Base-by-base conservation (phyloP, 306 rosid genomes). In the Parietaria judaica region DNA sequence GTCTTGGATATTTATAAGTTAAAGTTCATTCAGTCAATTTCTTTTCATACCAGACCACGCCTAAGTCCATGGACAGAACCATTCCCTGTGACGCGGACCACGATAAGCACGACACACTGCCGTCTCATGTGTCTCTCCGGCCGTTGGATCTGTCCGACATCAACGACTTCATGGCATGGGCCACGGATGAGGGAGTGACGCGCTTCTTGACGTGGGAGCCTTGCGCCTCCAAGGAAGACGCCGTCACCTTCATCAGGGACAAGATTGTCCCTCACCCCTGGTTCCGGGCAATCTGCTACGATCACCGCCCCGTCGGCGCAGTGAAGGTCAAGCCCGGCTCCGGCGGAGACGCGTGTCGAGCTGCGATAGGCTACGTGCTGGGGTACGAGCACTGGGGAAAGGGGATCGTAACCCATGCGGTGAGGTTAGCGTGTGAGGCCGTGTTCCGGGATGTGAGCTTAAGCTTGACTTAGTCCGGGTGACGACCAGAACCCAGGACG, bases 91-190 rank as follows among this genome's bases (percentile, higher is more conserved):
- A 23, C 31, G 1, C 31, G 31, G 31, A 23, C 31, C 31, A 23
- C 31, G 31, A 23, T 23, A 23, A 23, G 1, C 31, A 3, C 50
- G 50, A 13, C 50, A 46, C 13, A 8, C 8, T 1, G 11, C 50
- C 50, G 13, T 46, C 50, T 13, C 31, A 67, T 15, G 66, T 85
- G 54, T 67, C 78, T 36, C 87, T 82, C n/a, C 71, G 94, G 61
- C 82, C 74, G 3, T 47, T 83, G 14, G 62, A 7, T 53, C 72
- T 79, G 12, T 72, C 87, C 1, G 95, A 89, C 68, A 51, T 76
- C 31, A 91, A 89, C 59, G 95, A 77, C 36, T 70, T 83, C 77
- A 70, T 83, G 84, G 81, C 41, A 3, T 83, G 91, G 91, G 72
- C 73, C 0, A 34, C 61, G 23, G 89, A 86, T 66, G 82, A 81